Percentiles rank a stretch among this genome's conserved stretches.
Evolutionary conservation across 129 eudicot species (phyloP).

Genomic region (Apium graveolens): DNA sequence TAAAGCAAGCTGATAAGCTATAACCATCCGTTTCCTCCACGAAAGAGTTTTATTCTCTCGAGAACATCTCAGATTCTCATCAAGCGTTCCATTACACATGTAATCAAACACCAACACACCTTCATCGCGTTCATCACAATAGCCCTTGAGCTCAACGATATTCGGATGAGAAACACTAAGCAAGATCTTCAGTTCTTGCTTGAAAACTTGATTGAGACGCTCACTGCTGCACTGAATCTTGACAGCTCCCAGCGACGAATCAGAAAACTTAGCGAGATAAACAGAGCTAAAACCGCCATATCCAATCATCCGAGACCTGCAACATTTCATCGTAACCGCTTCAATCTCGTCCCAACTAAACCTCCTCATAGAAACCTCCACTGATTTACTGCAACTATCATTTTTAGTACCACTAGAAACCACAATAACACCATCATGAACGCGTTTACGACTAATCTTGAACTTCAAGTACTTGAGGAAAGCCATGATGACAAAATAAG

Average conservation of each 20-base stretch:
- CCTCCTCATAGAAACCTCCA: slow-evolving; percentile 4
- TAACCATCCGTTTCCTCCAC: slow-evolving; percentile 44
- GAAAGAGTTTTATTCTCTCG: slow-evolving; percentile 11
- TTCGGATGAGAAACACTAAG: slow-evolving; percentile 36
- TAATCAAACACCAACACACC: slow-evolving; percentile 61
- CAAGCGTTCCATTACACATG: slow-evolving; percentile 51
- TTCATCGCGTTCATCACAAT: slow-evolving; percentile 48
- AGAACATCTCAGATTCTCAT: slow-evolving; percentile 38
- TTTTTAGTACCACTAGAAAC: neutral
- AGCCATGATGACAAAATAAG: slow-evolving; percentile 7
- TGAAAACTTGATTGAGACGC: slow-evolving; percentile 35
- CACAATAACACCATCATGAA: slow-evolving; percentile 9
- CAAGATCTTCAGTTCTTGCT: slow-evolving; percentile 54
- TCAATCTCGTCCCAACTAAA: slow-evolving; percentile 47
- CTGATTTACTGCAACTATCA: neutral
- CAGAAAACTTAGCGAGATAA: slow-evolving; percentile 45
- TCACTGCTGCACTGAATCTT: slow-evolving; percentile 47
- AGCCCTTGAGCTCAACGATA: slow-evolving; percentile 61
- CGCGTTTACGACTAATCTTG: slow-evolving; percentile 11
- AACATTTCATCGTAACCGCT: slow-evolving; percentile 31
- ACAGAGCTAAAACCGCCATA: slow-evolving; percentile 80
- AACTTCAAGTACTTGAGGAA: slow-evolving; percentile 19
- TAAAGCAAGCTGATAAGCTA: slow-evolving; percentile 60
- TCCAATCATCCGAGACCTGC: slow-evolving; percentile 32
- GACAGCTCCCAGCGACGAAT: slow-evolving; percentile 40